These are phyloP conservation scores for Penicillium angulare DNA, from an alignment of 495 filamentous ascomycete genomes.

Conservation along the genomic window DNA sequence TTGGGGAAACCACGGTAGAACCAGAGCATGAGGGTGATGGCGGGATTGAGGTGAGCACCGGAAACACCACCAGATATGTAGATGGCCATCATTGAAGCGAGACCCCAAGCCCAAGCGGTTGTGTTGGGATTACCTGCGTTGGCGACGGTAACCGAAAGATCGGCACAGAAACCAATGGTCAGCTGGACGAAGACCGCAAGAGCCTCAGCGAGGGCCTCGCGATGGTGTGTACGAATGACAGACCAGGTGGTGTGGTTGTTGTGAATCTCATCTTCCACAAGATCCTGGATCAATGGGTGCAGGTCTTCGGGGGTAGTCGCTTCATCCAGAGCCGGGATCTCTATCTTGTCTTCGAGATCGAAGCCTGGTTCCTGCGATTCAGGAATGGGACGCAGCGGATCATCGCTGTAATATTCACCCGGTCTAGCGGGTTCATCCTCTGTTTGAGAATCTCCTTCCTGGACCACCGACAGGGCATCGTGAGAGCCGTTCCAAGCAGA, in stretches of 20 bases:
- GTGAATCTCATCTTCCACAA: constrained; percentile 45
- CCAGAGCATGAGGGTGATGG: constrained; percentile 47
- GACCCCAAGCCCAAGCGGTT: constrained; percentile 54
- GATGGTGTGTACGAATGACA: constrained; percentile 49
- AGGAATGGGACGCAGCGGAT: constrained; percentile 18
- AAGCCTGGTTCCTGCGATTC: constrained; percentile 18
- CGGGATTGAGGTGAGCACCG: constrained; percentile 54
- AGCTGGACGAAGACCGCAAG: constrained; percentile 45
- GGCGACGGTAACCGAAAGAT: constrained; percentile 47
- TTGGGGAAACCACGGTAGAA: constrained; percentile 54
- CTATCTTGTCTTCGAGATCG: constrained; percentile 9
- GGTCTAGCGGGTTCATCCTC: constrained; percentile 11
- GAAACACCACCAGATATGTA: constrained; percentile 57
- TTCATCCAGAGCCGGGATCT: constrained; percentile 24
- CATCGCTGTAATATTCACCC: constrained; percentile 14
- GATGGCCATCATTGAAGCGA: constrained; percentile 57
- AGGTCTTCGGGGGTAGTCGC: constrained; percentile 35
- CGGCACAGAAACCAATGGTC: constrained; percentile 47
- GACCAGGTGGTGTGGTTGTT: constrained; percentile 55
- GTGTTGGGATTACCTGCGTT: constrained; percentile 44
- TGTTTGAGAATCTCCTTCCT: constrained; percentile 23
- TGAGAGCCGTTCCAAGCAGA: constrained; percentile 16
- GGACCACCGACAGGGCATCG: constrained; percentile 25
- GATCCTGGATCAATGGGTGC: constrained; percentile 38
- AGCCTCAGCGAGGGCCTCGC: constrained; percentile 50